Evolutionary conservation across 345 rosid species (phyloP), one percentile per base, ranked within the genome.

Genomic region (Carallia brachiata): DNA sequence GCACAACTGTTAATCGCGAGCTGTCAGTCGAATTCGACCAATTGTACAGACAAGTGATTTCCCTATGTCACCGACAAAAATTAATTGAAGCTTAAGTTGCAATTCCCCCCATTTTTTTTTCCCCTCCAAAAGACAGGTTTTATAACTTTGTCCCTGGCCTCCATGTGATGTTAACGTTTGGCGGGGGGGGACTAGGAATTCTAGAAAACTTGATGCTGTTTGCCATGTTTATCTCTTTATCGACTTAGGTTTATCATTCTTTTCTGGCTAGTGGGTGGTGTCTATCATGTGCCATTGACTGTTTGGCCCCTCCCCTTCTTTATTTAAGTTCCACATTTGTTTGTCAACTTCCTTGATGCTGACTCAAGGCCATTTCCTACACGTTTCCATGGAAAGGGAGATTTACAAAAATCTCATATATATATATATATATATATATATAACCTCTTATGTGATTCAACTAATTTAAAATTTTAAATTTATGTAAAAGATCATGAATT

Each of bases 281-380:
- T 60, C 64, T n/a, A 53, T 40, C 75, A n/a, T n/a, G 28, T 40
- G 8, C 18, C 23, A 37, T 65, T 68, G 44, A 67, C 36, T 15
- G 72, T 61, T 69, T 17, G 79, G 77, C 62, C 75, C 59, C 57
- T 63, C 40, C 1, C 15, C 53, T 70, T n/a, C 30, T 56, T 61
- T 32, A 15, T 44, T 44, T 66, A 62, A 75, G 62, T 70, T 73
- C 10, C 65, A 70, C 50, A 39, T 68, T 68, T 40, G 52, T 66
- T 62, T 34, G 18, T 7, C 9, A 37, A 36, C n/a, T 23, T 23
- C 34, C 30, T 67, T n/a, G 66, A 68, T 36, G 58, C 36, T 16
- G 62, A 59, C 73, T 34, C 2, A 34, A 13, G 50, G 50, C 50
- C 50, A 44, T 44, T 44, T 44, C 12, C 15, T 44, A 44, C 50